A percentile compares a stretch with the other conserved stretches of the same genome.
phyloP scores from a whole-genome alignment of 306 rosid genomes.

The Mimosa bimucronata region DNA sequence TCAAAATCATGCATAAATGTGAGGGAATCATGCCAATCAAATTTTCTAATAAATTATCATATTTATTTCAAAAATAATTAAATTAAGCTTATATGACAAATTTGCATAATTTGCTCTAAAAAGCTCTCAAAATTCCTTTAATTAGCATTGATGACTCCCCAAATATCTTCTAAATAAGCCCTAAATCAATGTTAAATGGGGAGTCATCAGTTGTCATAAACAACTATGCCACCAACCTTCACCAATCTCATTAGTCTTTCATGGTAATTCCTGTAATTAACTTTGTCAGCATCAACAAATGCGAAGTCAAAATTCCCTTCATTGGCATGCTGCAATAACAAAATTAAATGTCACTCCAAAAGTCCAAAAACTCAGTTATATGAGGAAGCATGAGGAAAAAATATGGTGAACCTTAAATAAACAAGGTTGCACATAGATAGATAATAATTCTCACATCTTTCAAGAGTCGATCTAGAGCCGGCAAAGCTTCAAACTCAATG shows the following conservation, averaged over 20 bases:
- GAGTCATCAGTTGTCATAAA: constrained; percentile 63
- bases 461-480: constrained; percentile 45
- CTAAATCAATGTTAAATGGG: no score
- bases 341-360: not conserved
- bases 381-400: not conserved
- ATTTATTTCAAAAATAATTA: no score
- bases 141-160: no score
- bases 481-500: constrained; percentile 45
- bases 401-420: not conserved
- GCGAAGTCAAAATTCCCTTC: constrained; percentile 61
- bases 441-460: constrained; percentile 41
- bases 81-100: no score
- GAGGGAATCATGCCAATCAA: no score
- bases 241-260: constrained; percentile 54
- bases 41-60: no score
- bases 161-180: no score
- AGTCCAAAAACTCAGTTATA: not conserved
- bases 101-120: no score
- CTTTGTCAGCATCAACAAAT: constrained; percentile 60
- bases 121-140: no score
- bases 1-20: no score
- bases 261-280: constrained; percentile 60
- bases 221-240: constrained; percentile 55
- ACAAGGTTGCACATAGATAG: no score
- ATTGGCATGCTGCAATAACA: constrained; percentile 48